Base-by-base conservation (phyloP, 1,284 basidiomycete genomes). In the Cutaneotrichosporon arboriforme region DNA sequence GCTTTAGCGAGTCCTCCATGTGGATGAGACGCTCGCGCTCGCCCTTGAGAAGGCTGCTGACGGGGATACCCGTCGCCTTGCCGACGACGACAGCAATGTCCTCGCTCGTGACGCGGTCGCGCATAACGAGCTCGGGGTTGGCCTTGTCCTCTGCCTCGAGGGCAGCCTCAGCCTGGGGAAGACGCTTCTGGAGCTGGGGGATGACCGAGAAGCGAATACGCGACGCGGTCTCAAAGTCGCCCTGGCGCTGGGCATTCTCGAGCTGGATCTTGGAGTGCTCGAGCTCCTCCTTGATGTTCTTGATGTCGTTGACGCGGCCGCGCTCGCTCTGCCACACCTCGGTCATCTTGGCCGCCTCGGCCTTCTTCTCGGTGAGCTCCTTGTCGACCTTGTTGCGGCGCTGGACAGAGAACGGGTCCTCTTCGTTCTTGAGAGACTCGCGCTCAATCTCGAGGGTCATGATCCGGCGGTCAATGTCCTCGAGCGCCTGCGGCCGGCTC, bases 1-100 rank as follows among this genome's bases (percentile, higher is more conserved):
- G 69, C 26, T 79, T 78, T 23, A 97, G 79, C 1, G 80, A 77
- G 34, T 88, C 84, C 70, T 96, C 93, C 86, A 97, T 90, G 76
- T 91, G 84, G n/a, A 96, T 84, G 26, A 97, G 78, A 60, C 88
- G 88, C 69, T 96, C 89, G 54, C 87, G 78, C 73, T 96, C 92
- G 14, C 91, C 91, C 69, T 89, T 88, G 60, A 96, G 75, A 50
- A 97, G 75, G 63, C 87, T 91, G 69, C 87, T 83, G 1, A 94
- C 89, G 0, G 93, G 92, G 38, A 97, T 92, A 14, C 92, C 92
- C 0, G 92, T 96, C 2, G 86, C 81, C 68, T 85, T 87, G n/a
- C 87, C 88, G 5, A 91, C 85, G 10, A 96, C 92, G 5, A 86
- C 78, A 0, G 92, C 84, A 54, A 96, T 91, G 69, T 94, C 90